Evolutionary conservation across 495 filamentous ascomycete genomes (phyloP).

Genomic region (Penicillium parvum): DNA sequence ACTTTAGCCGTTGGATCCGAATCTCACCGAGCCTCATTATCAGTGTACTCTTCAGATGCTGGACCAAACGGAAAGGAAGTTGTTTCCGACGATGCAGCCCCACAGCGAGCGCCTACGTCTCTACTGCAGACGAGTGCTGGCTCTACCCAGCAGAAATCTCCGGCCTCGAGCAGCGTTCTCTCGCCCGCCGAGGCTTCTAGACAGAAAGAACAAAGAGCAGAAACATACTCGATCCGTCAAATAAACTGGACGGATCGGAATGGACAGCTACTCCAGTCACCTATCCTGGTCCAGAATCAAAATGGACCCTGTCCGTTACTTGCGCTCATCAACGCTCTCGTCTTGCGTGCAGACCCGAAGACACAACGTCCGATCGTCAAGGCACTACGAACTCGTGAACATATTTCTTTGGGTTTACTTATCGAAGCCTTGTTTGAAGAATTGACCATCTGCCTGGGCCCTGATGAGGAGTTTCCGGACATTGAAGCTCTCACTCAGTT

Average conservation of each 20-base stretch:
- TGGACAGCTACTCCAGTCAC: constrained; percentile 52
- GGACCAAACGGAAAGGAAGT: neutral
- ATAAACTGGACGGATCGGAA: constrained; percentile 55
- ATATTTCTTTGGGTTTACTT: constrained; percentile 78
- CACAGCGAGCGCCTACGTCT: no score
- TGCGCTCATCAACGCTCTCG: constrained; percentile 88
- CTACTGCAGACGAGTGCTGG: no score
- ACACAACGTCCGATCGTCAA: constrained; percentile 67
- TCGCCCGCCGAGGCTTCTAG: constrained; percentile 34
- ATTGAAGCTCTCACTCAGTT: constrained; percentile 83
- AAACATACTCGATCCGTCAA: constrained; percentile 69
- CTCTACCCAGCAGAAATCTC: neutral
- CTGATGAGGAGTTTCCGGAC: constrained; percentile 67
- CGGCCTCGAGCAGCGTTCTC: constrained; percentile 7
- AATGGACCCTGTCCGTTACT: constrained; percentile 94
- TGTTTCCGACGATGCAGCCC: neutral
- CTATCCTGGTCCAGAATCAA: constrained; percentile 84
- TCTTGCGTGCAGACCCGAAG: constrained; percentile 66
- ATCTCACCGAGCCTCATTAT: constrained; percentile 8
- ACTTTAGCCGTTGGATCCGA: constrained; percentile 5
- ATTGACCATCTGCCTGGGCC: constrained; percentile 60
- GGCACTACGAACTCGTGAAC: constrained; percentile 71
- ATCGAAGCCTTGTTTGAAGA: constrained; percentile 89
- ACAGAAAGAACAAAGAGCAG: constrained; percentile 47
- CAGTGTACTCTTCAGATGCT: constrained; percentile 14